phyloP scores from a whole-genome alignment of 345 rosid species.

The Salix arbutifolia region DNA sequence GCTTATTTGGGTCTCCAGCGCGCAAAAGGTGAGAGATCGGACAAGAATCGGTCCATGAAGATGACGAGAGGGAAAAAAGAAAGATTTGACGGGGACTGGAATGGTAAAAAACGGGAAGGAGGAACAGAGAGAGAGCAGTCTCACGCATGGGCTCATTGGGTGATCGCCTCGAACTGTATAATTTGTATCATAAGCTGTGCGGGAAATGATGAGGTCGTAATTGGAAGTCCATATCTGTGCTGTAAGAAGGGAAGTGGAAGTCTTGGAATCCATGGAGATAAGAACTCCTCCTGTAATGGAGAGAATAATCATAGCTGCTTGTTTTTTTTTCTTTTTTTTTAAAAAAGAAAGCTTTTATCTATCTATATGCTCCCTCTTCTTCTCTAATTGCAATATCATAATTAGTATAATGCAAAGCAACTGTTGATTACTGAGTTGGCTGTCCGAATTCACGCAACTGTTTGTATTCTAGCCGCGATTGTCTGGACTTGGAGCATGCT shows the following conservation, averaged over 20 bases:
- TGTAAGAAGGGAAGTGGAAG: constrained; percentile 15
- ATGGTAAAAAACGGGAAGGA: not conserved
- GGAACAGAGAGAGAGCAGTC: not conserved
- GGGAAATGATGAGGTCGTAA: constrained; percentile 50
- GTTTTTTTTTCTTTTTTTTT: not conserved
- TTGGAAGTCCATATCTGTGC: constrained; percentile 21
- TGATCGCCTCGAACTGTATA: constrained; percentile 11
- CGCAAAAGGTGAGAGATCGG: not conserved
- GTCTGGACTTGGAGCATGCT: not conserved
- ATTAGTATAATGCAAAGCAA: not conserved
- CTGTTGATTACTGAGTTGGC: not conserved
- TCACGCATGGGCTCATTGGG: constrained; percentile 17
- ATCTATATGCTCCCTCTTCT: not conserved
- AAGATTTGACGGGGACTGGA: not conserved
- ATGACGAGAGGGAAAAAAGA: not conserved
- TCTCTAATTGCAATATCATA: not conserved
- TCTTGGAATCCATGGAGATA: constrained; percentile 9
- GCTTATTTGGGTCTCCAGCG: constrained; percentile 3
- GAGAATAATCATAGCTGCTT: constrained; percentile 19
- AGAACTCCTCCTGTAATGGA: constrained; percentile 25
- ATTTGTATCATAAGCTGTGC: constrained; percentile 16
- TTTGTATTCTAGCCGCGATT: not conserved
- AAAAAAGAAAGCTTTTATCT: not conserved
- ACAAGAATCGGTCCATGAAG: constrained; percentile 1
- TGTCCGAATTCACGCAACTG: not conserved